Evolutionary conservation across 495 filamentous ascomycete species (phyloP).

Genomic region (Penicillium nucicola): DNA sequence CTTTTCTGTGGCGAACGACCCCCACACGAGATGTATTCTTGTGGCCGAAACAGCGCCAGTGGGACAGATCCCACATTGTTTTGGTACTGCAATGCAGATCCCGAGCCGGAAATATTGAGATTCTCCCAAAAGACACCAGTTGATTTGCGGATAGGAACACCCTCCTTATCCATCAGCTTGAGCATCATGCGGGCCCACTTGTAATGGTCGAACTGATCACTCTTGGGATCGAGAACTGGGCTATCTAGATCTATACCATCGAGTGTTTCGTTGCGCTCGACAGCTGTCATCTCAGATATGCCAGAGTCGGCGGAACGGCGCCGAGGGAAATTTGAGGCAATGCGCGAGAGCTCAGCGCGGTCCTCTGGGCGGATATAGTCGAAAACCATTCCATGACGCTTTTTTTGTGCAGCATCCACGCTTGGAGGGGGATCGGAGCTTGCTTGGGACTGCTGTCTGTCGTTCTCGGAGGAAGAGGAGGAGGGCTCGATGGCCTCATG

Average conservation of each 20-base stretch:
- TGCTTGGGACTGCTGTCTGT: constrained; percentile 8
- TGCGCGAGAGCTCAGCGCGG: constrained; percentile 32
- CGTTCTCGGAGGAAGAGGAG: constrained; percentile 14
- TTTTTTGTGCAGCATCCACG: constrained; percentile 14
- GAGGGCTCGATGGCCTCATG: constrained; percentile 13
- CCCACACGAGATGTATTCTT: constrained; percentile 38
- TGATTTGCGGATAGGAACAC: constrained; percentile 32
- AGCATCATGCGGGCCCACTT: constrained; percentile 54
- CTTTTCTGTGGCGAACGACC: constrained; percentile 30
- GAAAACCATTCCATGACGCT: constrained; percentile 16
- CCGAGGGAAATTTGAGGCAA: constrained; percentile 37
- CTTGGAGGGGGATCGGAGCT: constrained; percentile 5
- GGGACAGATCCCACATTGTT: constrained; percentile 50
- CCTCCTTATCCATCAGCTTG: constrained; percentile 40
- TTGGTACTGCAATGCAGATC: constrained; percentile 53
- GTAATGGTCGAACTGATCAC: constrained; percentile 54
- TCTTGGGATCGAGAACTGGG: constrained; percentile 54
- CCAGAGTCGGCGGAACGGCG: constrained; percentile 24
- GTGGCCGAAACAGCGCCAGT: constrained; percentile 44
- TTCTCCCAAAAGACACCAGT: constrained; percentile 49
- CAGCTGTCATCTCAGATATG: constrained; percentile 15
- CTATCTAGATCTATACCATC: constrained; percentile 43
- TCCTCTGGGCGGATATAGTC: constrained; percentile 36
- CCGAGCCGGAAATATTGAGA: constrained; percentile 53
- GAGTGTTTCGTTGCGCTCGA: constrained; percentile 43